Evolutionary conservation across 345 rosid genomes (phyloP).

Genomic region (Salix viminalis): DNA sequence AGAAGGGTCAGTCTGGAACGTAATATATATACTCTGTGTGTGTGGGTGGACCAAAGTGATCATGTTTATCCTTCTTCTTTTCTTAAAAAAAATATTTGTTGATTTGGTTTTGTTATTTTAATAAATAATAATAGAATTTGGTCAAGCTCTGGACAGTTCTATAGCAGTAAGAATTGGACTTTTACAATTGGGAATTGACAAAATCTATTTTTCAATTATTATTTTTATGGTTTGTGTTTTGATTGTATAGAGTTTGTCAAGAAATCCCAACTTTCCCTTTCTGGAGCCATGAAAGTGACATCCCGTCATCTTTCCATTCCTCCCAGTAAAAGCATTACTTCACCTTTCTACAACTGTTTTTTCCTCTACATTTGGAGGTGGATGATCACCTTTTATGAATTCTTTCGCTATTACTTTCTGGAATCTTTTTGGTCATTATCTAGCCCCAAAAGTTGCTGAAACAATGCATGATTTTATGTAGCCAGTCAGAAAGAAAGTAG

Average conservation of each 20-base stretch:
- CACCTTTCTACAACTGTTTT: too few species aligned
- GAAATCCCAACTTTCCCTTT: neutral
- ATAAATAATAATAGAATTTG: neutral
- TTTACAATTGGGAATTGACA: neutral
- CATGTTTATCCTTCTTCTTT: neutral
- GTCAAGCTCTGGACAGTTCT: neutral
- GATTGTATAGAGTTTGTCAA: neutral
- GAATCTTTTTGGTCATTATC: neutral
- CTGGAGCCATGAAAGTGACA: neutral
- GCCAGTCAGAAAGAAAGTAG: neutral
- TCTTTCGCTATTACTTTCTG: neutral
- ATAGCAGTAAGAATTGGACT: constrained; percentile 1
- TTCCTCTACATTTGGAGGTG: too few species aligned
- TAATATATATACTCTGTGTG: neutral
- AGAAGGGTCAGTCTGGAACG: neutral
- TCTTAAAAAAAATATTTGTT: neutral
- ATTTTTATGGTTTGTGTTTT: neutral
- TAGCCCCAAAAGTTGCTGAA: neutral
- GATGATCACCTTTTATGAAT: too few species aligned
- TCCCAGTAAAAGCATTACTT: too few species aligned
- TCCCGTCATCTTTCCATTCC: too few species aligned
- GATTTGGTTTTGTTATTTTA: neutral
- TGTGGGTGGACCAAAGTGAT: neutral
- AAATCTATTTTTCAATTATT: neutral
- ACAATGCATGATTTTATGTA: neutral